These are phyloP conservation scores for Ophiostoma sp. DNA, from an alignment of 2,329 filamentous ascomycete species.

Conservation along the genomic window DNA sequence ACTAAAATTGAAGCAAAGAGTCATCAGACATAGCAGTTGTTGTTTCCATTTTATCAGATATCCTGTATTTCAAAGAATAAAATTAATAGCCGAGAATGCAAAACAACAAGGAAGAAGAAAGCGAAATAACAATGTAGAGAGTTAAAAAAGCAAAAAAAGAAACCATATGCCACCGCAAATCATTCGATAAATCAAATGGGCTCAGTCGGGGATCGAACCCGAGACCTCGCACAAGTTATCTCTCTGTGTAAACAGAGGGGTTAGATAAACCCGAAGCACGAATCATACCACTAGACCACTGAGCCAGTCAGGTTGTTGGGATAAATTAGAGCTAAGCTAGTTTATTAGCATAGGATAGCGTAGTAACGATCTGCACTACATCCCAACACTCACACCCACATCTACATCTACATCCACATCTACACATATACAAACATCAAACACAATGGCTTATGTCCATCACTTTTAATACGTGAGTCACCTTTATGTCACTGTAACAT, in stretches of 20 bases:
- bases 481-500: no score
- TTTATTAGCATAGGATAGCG: neutral
- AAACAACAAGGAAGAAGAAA: neutral
- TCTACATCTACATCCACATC: no score
- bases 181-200: constrained; percentile 20
- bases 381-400: no score
- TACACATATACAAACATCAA: no score
- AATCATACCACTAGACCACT: constrained; percentile 29
- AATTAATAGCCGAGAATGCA: neutral
- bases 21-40: no score
- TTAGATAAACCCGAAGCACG: constrained; percentile 26
- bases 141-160: neutral
- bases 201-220: constrained; percentile 29
- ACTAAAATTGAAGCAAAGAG: no score
- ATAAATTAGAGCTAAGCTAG: neutral
- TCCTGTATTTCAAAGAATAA: neutral
- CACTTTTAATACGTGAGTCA: no score
- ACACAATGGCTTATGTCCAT: no score
- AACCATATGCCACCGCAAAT: neutral
- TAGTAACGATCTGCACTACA: no score
- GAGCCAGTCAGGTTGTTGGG: constrained; percentile 22
- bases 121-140: neutral
- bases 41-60: no score
- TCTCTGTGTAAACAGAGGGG: constrained; percentile 23
- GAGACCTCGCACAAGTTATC: constrained; percentile 28